phyloP scores from a whole-genome alignment of 345 rosid species.

The Eucalyptus cloeziana region DNA sequence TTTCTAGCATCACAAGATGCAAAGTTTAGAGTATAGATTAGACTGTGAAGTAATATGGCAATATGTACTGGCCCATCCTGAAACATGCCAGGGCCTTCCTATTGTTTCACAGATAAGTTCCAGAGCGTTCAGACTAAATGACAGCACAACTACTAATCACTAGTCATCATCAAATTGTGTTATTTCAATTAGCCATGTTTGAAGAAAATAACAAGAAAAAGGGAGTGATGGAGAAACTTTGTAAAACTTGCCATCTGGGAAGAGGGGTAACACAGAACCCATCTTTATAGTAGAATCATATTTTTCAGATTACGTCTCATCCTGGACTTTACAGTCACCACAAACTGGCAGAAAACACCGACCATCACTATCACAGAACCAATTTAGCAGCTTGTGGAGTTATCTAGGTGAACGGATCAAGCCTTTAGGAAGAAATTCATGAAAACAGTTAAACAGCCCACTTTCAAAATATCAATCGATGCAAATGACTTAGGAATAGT shows the following conservation, averaged over 20 bases:
- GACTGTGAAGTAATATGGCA: not conserved
- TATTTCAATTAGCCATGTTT: not conserved
- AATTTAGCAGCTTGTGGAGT: not conserved
- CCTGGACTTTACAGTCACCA: not conserved
- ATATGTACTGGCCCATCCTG: not conserved
- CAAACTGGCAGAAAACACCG: not conserved
- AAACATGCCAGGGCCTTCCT: not conserved
- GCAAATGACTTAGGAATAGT: not conserved
- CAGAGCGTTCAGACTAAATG: not conserved
- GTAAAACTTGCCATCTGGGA: not conserved
- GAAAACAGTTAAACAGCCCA: not conserved
- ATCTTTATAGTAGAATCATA: not conserved
- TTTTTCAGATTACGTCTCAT: not conserved
- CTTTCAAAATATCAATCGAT: not conserved
- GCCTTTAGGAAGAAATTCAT: not conserved
- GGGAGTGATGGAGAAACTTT: not conserved
- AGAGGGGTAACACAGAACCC: not conserved
- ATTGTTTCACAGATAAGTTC: not conserved
- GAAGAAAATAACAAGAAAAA: not conserved
- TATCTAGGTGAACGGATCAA: not conserved
- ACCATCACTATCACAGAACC: not conserved
- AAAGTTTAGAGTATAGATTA: not conserved
- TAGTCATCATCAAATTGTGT: not conserved
- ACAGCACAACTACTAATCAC: not conserved
- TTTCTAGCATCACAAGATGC: not conserved